Percentiles rank a stretch among this genome's conserved stretches.
Conservation (phyloP, 352 stramenopile species). For the Phytopythium delawarense region DNA sequence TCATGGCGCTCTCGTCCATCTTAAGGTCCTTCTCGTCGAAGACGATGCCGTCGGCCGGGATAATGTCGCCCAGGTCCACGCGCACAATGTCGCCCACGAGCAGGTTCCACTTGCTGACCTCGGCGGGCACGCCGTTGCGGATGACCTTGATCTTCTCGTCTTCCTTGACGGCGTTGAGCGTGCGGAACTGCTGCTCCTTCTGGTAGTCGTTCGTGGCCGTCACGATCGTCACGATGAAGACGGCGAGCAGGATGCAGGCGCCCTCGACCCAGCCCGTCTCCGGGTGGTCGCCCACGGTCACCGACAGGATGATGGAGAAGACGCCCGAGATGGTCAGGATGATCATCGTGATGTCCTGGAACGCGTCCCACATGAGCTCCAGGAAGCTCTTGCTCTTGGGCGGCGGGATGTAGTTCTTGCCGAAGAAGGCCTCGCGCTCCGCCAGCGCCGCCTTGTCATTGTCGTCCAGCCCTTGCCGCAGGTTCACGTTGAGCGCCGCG, state of each 20-base stretch:
- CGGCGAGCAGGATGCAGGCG: slow-evolving; percentile 84
- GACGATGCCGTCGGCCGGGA: slow-evolving; percentile 87
- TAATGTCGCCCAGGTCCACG: slow-evolving; percentile 82
- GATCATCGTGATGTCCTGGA: slow-evolving; percentile 89
- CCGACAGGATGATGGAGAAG: slow-evolving; percentile 75
- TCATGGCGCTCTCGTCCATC: slow-evolving; percentile 89
- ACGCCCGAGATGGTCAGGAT: slow-evolving; percentile 83
- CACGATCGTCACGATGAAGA: slow-evolving; percentile 86
- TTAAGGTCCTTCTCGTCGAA: slow-evolving; percentile 84
- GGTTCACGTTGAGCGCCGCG: slow-evolving; percentile 33
- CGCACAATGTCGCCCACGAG: slow-evolving; percentile 90
- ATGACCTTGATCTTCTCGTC: slow-evolving; percentile 78
- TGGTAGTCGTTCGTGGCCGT: slow-evolving; percentile 89
- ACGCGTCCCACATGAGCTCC: slow-evolving; percentile 87
- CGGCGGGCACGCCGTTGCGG: slow-evolving; percentile 47
- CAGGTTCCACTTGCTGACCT: slow-evolving; percentile 73
- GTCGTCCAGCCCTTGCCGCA: slow-evolving; percentile 44
- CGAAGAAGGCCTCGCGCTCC: slow-evolving; percentile 43
- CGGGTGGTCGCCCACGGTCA: slow-evolving; percentile 41
- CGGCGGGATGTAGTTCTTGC: slow-evolving; percentile 59
- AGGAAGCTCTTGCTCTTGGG: slow-evolving; percentile 51
- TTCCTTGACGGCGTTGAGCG: slow-evolving; percentile 75
- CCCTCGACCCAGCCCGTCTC: slow-evolving; percentile 85
- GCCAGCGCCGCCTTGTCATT: slow-evolving; percentile 30
- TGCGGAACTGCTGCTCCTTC: slow-evolving; percentile 88